A percentile compares a stretch with the other conserved stretches of the same genome.
Evolutionary conservation across 1,284 basidiomycete species (phyloP).

Genomic region (Cryptococcus hybrid): DNA sequence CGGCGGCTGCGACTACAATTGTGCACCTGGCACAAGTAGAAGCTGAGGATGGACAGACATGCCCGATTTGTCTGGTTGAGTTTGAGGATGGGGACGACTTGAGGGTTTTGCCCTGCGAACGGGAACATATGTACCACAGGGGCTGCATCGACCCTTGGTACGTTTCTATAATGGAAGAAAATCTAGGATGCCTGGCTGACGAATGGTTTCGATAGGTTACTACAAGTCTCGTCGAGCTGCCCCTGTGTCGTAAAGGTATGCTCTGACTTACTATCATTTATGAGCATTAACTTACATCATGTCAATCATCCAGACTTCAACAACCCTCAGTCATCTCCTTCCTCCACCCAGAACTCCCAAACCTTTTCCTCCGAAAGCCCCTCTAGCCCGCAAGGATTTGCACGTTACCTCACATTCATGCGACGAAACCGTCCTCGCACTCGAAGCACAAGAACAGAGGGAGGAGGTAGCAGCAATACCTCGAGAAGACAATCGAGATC

Average conservation of each 20-base stretch:
- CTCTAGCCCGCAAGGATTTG: constrained; percentile 26
- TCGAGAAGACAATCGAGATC: background rate
- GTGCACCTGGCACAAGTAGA: constrained; percentile 3
- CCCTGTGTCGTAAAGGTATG: constrained; percentile 55
- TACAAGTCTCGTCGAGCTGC: constrained; percentile 84
- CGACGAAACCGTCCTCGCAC: constrained; percentile 25
- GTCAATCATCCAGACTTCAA: no score
- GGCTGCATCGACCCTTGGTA: constrained; percentile 51
- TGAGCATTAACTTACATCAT: no score
- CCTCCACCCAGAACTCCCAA: no score
- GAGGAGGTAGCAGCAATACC: background rate
- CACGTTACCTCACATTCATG: constrained; percentile 47
- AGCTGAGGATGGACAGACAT: constrained; percentile 68
- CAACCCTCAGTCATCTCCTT: no score
- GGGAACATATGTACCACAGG: constrained; percentile 82
- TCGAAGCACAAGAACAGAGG: constrained; percentile 4
- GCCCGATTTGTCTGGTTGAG: constrained; percentile 89
- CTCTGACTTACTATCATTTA: no score
- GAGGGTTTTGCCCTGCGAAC: constrained; percentile 82
- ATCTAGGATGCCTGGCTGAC: background rate
- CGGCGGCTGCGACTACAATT: background rate
- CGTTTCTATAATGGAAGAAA: background rate
- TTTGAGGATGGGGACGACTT: constrained; percentile 91
- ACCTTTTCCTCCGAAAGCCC: constrained; percentile 39
- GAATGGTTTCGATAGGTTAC: constrained; percentile 57